These are phyloP conservation scores for Stygiomarasmius scandens DNA, from an alignment of 1,284 basidiomycete genomes.

Conservation along the genomic window DNA sequence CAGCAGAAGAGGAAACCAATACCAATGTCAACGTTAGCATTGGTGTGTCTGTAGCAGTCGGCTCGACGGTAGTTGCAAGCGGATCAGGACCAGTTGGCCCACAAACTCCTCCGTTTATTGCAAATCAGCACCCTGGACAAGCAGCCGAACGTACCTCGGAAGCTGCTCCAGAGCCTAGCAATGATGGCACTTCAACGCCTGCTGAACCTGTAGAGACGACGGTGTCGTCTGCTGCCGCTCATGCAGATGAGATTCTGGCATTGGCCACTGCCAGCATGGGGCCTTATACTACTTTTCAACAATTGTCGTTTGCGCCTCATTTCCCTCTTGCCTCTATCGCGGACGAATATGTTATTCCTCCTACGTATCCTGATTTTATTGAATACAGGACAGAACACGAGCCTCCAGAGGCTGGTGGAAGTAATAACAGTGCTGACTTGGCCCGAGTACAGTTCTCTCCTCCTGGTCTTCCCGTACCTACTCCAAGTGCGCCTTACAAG, in stretches of 20 bases:
- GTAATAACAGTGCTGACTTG: constrained; percentile 43
- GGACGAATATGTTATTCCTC: constrained; percentile 86
- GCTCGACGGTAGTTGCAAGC: constrained; percentile 29
- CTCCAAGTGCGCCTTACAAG: constrained; percentile 61
- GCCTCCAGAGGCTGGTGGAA: constrained; percentile 40
- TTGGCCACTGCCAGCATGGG: constrained; percentile 71
- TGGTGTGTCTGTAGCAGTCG: constrained; percentile 56
- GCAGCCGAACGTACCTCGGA: constrained; percentile 21
- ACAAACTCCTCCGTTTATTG: constrained; percentile 40
- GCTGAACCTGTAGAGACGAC: constrained; percentile 24
- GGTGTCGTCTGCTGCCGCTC: constrained; percentile 31
- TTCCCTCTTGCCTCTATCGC: constrained; percentile 85
- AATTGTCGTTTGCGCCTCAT: constrained; percentile 78
- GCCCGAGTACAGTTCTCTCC: constrained; percentile 72
- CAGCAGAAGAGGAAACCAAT: constrained; percentile 49
- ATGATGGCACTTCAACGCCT: constrained; percentile 27
- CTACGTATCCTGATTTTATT: constrained; percentile 79
- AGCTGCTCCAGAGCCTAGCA: constrained; percentile 8
- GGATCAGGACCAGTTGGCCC: constrained; percentile 29
- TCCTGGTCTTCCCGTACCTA: constrained; percentile 74
- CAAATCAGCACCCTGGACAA: constrained; percentile 43
- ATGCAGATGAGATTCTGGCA: constrained; percentile 70
- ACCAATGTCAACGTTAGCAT: constrained; percentile 67
- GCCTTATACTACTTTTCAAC: constrained; percentile 87
- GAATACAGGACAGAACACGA: constrained; percentile 67